Evolutionary conservation across 1,284 basidiomycete species (phyloP).

Genomic region (Grifola frondosa): DNA sequence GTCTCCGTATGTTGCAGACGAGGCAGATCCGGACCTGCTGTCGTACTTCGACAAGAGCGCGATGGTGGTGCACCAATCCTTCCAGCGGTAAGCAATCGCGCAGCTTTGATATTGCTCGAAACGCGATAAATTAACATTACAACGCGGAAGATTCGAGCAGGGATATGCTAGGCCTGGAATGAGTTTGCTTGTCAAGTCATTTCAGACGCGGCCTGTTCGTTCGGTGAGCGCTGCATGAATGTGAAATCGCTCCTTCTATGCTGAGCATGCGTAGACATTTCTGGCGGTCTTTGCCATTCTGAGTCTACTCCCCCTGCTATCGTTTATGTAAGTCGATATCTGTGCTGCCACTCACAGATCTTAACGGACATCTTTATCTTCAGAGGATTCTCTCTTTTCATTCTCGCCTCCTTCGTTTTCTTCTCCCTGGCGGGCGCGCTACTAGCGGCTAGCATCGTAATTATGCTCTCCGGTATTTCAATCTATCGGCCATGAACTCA

Average conservation of each 20-base stretch:
- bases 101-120: no score
- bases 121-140: not conserved
- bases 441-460: not conserved
- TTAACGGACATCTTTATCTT: not conserved
- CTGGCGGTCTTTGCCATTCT: constrained; percentile 4
- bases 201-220: constrained; percentile 4
- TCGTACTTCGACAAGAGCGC: constrained; percentile 13
- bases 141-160: constrained; percentile 2
- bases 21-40: no score
- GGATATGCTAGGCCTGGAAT: constrained; percentile 2
- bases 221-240: no score
- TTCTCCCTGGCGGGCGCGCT: constrained; percentile 5
- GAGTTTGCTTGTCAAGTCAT: not conserved
- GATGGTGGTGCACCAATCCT: not conserved
- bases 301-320: constrained; percentile 7
- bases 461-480: constrained; percentile 4
- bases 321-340: constrained; percentile 6
- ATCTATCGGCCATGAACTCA: not conserved
- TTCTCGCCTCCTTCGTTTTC: constrained; percentile 6
- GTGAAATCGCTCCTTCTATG: no score
- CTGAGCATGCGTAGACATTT: no score
- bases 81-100: constrained; percentile 1
- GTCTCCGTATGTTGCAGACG: no score
- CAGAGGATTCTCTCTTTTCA: constrained; percentile 11
- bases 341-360: not conserved